These are phyloP conservation scores for Zymoseptoria tritici DNA, from an alignment of 2,329 filamentous ascomycete species.

Conservation along the genomic window DNA sequence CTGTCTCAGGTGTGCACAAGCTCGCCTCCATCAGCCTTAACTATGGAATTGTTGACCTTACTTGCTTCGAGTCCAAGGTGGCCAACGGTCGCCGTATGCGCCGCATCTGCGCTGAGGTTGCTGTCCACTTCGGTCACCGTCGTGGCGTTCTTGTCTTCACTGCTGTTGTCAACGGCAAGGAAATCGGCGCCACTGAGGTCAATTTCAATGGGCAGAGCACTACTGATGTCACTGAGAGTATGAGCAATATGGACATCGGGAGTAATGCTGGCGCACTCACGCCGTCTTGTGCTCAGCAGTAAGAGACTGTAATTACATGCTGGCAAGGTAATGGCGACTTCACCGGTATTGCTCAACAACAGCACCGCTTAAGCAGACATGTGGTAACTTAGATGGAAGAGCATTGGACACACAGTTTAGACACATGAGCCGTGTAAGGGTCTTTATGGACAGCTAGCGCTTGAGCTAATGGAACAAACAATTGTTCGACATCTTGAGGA, in stretches of 20 bases:
- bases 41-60: conserved; percentile 2
- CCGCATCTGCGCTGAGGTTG: not conserved
- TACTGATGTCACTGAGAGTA: not conserved
- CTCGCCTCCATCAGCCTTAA: conserved; percentile 3
- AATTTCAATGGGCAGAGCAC: conserved; percentile 2
- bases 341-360: too few species aligned
- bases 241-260: too few species aligned
- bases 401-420: too few species aligned
- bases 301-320: too few species aligned
- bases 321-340: too few species aligned
- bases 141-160: conserved; percentile 6
- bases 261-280: not conserved
- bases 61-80: not conserved
- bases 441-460: too few species aligned
- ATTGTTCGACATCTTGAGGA: too few species aligned
- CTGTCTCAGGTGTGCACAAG: too few species aligned
- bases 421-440: too few species aligned
- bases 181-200: conserved; percentile 4
- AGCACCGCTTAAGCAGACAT: too few species aligned
- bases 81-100: not conserved
- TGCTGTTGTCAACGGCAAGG: not conserved
- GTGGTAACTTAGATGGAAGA: too few species aligned
- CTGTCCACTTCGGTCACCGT: conserved; percentile 5
- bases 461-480: too few species aligned
- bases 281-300: conserved; percentile 3